phyloP scores from a whole-genome alignment of 495 filamentous ascomycete genomes.

The Penicillium goetzii region DNA sequence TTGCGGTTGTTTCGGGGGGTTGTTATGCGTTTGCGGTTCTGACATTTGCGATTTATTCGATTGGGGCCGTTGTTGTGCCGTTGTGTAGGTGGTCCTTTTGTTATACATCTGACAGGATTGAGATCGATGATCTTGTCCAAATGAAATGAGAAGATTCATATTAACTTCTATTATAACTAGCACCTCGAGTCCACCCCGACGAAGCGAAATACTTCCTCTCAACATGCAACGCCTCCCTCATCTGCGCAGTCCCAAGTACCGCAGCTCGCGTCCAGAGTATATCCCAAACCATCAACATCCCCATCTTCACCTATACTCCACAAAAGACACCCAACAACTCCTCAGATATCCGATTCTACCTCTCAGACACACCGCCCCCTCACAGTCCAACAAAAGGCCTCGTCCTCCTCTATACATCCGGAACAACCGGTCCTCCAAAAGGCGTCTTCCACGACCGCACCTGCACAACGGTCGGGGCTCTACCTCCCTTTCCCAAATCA shows the following conservation, averaged over 20 bases:
- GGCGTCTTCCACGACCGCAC: slow-evolving; percentile 2
- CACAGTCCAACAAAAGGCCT: not conserved
- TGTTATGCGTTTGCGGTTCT: slow-evolving; percentile 3
- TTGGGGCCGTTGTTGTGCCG: not conserved
- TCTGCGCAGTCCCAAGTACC: slow-evolving; percentile 5
- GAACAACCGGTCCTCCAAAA: slow-evolving; percentile 1
- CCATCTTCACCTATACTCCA: not conserved
- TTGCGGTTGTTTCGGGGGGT: slow-evolving; percentile 4
- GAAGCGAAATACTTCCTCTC: slow-evolving; percentile 2
- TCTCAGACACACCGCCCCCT: not conserved
- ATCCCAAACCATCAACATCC: not conserved
- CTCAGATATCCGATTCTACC: not conserved
- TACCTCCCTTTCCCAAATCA: not conserved
- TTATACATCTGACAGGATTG: too few species aligned
- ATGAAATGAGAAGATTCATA: not conserved
- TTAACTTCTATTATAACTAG: not conserved
- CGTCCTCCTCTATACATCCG: slow-evolving; percentile 5
- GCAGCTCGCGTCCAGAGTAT: not conserved
- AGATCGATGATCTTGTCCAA: not conserved
- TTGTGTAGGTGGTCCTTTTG: not conserved
- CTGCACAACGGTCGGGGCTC: not conserved
- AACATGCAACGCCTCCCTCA: not conserved
- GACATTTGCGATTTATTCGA: not conserved
- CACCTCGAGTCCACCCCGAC: not conserved
- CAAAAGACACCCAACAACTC: not conserved